Percentiles rank a stretch among this genome's conserved stretches.
Evolutionary conservation across 805 yeast genomes (phyloP).

Genomic region (Metschnikowia continentalis): DNA sequence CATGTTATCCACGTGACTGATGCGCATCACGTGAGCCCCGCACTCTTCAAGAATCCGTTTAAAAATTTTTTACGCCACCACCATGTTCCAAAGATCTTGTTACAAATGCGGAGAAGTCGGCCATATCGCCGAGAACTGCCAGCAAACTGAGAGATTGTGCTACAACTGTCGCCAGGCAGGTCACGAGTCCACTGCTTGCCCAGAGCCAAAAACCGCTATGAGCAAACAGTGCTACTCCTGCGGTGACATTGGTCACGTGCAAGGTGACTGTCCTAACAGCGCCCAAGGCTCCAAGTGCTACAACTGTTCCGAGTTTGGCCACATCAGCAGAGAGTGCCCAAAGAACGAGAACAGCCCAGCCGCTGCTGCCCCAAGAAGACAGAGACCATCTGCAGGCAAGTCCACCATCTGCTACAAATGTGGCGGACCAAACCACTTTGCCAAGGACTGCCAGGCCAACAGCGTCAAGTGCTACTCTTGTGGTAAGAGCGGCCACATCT

Average conservation of each 20-base stretch:
- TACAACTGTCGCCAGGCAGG: slow-evolving; percentile 91
- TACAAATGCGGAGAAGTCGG: slow-evolving; percentile 91
- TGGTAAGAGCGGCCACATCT: slow-evolving; percentile 85
- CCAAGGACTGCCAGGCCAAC: slow-evolving; percentile 80
- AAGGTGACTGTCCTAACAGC: slow-evolving; percentile 73
- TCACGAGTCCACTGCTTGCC: slow-evolving; percentile 85
- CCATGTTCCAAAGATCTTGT: slow-evolving; percentile 66
- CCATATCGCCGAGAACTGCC: slow-evolving; percentile 85
- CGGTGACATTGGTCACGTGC: slow-evolving; percentile 86
- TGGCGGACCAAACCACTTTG: slow-evolving; percentile 91
- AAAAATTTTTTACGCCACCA: slow-evolving; percentile 10
- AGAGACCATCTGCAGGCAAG: slow-evolving; percentile 18
- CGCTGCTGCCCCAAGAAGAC: slow-evolving; percentile 18
- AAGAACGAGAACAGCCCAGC: slow-evolving; percentile 31
- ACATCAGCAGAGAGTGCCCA: slow-evolving; percentile 74
- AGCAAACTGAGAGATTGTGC: slow-evolving; percentile 79
- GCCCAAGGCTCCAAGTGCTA: slow-evolving; percentile 72
- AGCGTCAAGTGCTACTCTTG: slow-evolving; percentile 83
- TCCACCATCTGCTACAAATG: slow-evolving; percentile 78
- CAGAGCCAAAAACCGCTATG: slow-evolving; percentile 79
- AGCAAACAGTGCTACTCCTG: slow-evolving; percentile 91
- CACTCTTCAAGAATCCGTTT: background rate
- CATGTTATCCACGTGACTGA: background rate
- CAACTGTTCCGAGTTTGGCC: slow-evolving; percentile 75
- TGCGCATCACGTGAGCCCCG: background rate